phyloP scores from a whole-genome alignment of 2,329 filamentous ascomycete species.

The Monilinia fructigena region DNA sequence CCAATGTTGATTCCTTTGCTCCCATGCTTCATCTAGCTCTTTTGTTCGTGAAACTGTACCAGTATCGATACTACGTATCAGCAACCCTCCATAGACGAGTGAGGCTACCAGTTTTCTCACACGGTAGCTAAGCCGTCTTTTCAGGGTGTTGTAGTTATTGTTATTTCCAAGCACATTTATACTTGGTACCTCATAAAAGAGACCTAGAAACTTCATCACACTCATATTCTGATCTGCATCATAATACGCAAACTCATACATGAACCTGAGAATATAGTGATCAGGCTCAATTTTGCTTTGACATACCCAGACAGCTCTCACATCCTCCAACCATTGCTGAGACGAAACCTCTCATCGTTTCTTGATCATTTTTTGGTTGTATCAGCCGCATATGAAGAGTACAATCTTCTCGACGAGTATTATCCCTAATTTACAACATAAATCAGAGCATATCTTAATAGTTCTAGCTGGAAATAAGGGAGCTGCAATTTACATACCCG shows the following conservation, averaged over 20 bases:
- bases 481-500: not conserved
- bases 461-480: not conserved
- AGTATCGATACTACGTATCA: not conserved
- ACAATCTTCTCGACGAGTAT: not conserved
- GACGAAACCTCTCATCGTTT: not conserved
- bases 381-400: not conserved
- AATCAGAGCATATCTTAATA: not conserved
- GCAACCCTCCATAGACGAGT: not conserved
- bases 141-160: not conserved
- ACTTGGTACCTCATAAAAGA: not conserved
- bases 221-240: not conserved
- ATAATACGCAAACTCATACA: not conserved
- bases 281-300: not conserved
- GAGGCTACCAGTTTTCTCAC: not conserved
- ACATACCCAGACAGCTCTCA: not conserved
- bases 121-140: not conserved
- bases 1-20: not conserved
- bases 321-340: not conserved
- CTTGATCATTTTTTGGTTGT: not conserved
- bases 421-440: not conserved
- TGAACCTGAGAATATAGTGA: not conserved
- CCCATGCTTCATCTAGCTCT: constrained; percentile 1
- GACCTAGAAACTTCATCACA: not conserved
- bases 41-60: not conserved
- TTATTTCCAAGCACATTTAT: not conserved